Base-by-base conservation (phyloP, 2,329 filamentous ascomycete genomes). In the Trichoderma oligosporum region DNA sequence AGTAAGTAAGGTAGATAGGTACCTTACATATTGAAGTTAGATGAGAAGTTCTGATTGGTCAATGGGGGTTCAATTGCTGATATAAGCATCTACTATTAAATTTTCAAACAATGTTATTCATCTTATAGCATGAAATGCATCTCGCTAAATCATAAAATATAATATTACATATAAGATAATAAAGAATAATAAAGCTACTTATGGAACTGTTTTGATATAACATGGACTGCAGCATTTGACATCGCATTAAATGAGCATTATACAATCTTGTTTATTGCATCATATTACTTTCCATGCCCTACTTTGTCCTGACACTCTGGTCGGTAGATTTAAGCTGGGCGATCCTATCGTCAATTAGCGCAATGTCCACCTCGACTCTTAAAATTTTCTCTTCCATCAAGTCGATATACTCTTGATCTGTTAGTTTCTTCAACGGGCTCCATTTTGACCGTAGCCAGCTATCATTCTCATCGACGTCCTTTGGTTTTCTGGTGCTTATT, bases 321-420 rank as follows among this genome's bases (percentile, higher is more conserved):
- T 54, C 64, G 61, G 18, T 16, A 22, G 41, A 2, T 3, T 8
- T 55, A 2, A 77, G 52, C 42, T 72, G 70, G 1, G 68, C 80
- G 63, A 94, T 89, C 66, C 83, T 84, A 54, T 93, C 89, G 65
- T 94, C 88, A 33, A 93, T 77, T 4, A 94, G 70, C 0, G 88
- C 85, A 70, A 94, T 91, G 60, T 93, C 87, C 1, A 83, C 87
- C 62, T 94, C 86, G 3, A 93, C 74, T 61, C 77, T 80, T 24
- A 93, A 69, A 38, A 91, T 73, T 71, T 86, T 90, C 68, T 92
- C 87, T 27, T 79, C 76, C 65, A 94, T 76, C 73, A 91, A 84
- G 1, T 79, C 73, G 58, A 82, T 80, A 66, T 94, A 94, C 64
- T 94, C 85, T 24, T 86, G 79, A 63, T 94, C 86, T 0, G 83